Conservation (phyloP, 2,329 filamentous ascomycete species). For the Aspergillus vadensis region DNA sequence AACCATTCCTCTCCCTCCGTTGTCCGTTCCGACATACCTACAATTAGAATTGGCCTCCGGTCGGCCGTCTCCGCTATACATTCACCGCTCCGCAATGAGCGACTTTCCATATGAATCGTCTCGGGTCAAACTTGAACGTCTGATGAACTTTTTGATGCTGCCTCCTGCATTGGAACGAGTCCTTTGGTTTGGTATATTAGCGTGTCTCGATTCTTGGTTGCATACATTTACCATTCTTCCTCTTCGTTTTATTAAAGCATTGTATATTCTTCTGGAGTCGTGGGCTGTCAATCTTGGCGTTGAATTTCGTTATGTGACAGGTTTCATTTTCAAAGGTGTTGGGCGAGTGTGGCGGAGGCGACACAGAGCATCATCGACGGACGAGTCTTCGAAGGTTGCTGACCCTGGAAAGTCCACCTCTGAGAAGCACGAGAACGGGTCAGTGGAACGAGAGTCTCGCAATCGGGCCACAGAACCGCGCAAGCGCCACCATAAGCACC, state of each 20-base stretch:
- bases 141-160: slow-evolving; percentile 84
- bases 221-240: slow-evolving; percentile 96
- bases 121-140: slow-evolving; percentile 84
- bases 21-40: slow-evolving; percentile 67
- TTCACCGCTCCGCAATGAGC: slow-evolving; percentile 58
- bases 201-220: slow-evolving; percentile 93
- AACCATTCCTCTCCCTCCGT: slow-evolving; percentile 61
- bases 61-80: slow-evolving; percentile 63
- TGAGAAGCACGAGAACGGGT: slow-evolving; percentile 16
- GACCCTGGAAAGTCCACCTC: slow-evolving; percentile 27
- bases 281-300: slow-evolving; percentile 72
- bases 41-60: slow-evolving; percentile 65
- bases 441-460: slow-evolving; percentile 27
- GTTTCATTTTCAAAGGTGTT: slow-evolving; percentile 77
- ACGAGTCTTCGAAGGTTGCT: slow-evolving; percentile 18
- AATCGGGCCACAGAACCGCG: slow-evolving; percentile 23
- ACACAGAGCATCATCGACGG: slow-evolving; percentile 27
- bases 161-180: slow-evolving; percentile 81
- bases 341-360: slow-evolving; percentile 74
- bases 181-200: slow-evolving; percentile 82
- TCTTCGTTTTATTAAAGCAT: slow-evolving; percentile 79
- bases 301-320: slow-evolving; percentile 70
- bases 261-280: slow-evolving; percentile 75
- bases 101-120: slow-evolving; percentile 87
- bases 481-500: slow-evolving; percentile 50